Evolutionary conservation across 768 basidiomycete species (phyloP).

Genomic region (Lentinula lateritia): DNA sequence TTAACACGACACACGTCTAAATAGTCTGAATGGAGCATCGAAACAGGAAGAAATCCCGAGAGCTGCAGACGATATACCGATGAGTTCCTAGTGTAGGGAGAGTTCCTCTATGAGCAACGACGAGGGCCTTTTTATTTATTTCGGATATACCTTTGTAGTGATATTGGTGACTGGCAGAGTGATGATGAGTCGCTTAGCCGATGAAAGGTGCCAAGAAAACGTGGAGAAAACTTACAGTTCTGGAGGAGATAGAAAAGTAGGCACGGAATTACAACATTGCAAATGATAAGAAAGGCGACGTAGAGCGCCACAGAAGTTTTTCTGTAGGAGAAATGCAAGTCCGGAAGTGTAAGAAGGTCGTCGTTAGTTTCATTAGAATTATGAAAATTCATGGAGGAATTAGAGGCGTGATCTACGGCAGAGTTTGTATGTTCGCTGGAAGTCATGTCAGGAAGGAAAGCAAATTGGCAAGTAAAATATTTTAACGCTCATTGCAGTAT

Average conservation of each 20-base stretch:
- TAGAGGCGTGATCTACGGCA: background rate
- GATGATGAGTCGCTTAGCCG: background rate
- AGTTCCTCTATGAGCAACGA: no score
- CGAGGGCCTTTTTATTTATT: no score
- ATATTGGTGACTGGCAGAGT: slow-evolving; percentile 10
- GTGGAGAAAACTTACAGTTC: slow-evolving; percentile 12
- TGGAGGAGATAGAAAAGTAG: slow-evolving; percentile 23
- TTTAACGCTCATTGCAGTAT: background rate
- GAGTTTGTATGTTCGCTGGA: background rate
- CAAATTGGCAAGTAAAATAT: background rate
- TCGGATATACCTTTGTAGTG: slow-evolving; percentile 10
- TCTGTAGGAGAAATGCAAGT: slow-evolving; percentile 1
- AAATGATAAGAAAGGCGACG: slow-evolving; percentile 20
- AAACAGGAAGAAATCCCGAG: slow-evolving; percentile 26
- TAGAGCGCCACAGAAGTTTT: slow-evolving; percentile 9
- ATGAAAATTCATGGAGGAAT: background rate
- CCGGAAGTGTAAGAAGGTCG: background rate
- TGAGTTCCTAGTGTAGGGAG: no score
- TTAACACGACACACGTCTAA: slow-evolving; percentile 16
- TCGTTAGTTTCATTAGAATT: background rate
- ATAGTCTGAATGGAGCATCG: slow-evolving; percentile 23
- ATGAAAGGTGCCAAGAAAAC: background rate
- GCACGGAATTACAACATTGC: slow-evolving; percentile 22
- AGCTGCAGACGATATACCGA: slow-evolving; percentile 24
- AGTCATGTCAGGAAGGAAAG: background rate